Conservation (phyloP, 495 filamentous ascomycete species). For the Aspergillus biplanus region DNA sequence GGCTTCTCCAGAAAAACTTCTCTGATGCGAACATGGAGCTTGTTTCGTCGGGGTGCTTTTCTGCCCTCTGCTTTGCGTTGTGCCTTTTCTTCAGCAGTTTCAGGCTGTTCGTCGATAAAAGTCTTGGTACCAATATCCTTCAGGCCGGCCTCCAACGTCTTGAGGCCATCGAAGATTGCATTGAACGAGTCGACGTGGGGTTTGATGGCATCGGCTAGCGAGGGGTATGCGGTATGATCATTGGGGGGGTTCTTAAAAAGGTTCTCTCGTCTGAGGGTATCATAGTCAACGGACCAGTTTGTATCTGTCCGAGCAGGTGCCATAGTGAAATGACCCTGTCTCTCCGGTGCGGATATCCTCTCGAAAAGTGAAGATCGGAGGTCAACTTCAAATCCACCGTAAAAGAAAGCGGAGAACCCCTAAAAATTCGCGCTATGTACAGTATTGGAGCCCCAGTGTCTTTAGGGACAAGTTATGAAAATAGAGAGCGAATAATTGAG, state of each 20-base stretch:
- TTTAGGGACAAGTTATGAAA: not conserved
- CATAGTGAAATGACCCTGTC: slow-evolving; percentile 36
- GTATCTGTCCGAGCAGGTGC: slow-evolving; percentile 62
- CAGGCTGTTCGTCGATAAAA: slow-evolving; percentile 75
- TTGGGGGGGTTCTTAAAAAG: slow-evolving; percentile 87
- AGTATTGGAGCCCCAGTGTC: not conserved
- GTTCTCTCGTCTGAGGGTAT: slow-evolving; percentile 78
- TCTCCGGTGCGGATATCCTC: not conserved
- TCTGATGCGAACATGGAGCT: slow-evolving; percentile 70
- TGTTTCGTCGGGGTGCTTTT: slow-evolving; percentile 63
- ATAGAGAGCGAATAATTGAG: not conserved
- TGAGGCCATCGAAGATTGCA: slow-evolving; percentile 73
- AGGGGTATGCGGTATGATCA: slow-evolving; percentile 85
- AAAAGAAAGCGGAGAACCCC: not conserved
- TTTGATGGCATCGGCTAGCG: slow-evolving; percentile 76
- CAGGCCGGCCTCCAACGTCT: slow-evolving; percentile 74
- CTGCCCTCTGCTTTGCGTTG: slow-evolving; percentile 46
- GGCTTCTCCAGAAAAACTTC: slow-evolving; percentile 80
- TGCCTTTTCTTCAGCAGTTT: slow-evolving; percentile 46
- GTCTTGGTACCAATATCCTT: slow-evolving; percentile 88
- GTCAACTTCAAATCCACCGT: slow-evolving; percentile 2
- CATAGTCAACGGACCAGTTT: slow-evolving; percentile 79
- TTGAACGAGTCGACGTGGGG: slow-evolving; percentile 97
- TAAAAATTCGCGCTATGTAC: not conserved
- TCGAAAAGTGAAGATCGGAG: slow-evolving; percentile 18